Conservation (phyloP, 2,329 filamentous ascomycete genomes). For the Dactylellina sp. region DNA sequence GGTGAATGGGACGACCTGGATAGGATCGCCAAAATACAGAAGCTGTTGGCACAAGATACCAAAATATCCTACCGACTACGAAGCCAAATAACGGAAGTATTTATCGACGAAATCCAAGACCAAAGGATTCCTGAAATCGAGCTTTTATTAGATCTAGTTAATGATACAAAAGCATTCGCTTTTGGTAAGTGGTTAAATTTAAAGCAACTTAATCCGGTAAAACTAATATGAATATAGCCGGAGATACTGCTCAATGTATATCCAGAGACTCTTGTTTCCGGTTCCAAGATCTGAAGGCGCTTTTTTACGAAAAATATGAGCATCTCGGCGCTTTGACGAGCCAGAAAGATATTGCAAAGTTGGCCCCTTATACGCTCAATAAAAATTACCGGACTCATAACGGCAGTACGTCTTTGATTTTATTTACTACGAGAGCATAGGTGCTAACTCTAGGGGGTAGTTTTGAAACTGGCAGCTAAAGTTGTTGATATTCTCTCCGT, state of each 20-base stretch:
- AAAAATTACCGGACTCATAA: conserved; percentile 63
- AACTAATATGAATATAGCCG: conserved; percentile 58
- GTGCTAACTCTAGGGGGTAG: conserved; percentile 21
- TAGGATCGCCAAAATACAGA: conserved; percentile 6
- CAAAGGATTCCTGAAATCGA: conserved; percentile 39
- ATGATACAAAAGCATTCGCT: conserved; percentile 17
- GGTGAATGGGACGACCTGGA: conserved; percentile 46
- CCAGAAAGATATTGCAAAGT: conserved; percentile 46
- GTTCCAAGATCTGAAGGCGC: conserved; percentile 61
- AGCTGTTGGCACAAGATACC: too few species aligned
- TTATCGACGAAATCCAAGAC: conserved; percentile 43
- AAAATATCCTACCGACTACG: conserved; percentile 1
- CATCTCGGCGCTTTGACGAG: conserved; percentile 34
- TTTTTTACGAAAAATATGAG: conserved; percentile 61
- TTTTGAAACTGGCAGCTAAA: conserved; percentile 60
- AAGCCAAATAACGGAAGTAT: conserved; percentile 31
- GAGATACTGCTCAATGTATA: conserved; percentile 63
- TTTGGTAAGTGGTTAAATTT: background rate
- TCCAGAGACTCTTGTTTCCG: conserved; percentile 63
- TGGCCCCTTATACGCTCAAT: conserved; percentile 60
- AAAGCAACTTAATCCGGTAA: background rate
- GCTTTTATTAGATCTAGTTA: conserved; percentile 29
- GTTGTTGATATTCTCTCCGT: conserved; percentile 17
- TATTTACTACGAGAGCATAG: background rate
- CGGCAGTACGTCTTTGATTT: conserved; percentile 58